Percentiles rank a stretch among this genome's conserved stretches.
These are phyloP conservation scores for Mucuna pruriens DNA, from an alignment of 306 rosid species.

Conservation along the genomic window DNA sequence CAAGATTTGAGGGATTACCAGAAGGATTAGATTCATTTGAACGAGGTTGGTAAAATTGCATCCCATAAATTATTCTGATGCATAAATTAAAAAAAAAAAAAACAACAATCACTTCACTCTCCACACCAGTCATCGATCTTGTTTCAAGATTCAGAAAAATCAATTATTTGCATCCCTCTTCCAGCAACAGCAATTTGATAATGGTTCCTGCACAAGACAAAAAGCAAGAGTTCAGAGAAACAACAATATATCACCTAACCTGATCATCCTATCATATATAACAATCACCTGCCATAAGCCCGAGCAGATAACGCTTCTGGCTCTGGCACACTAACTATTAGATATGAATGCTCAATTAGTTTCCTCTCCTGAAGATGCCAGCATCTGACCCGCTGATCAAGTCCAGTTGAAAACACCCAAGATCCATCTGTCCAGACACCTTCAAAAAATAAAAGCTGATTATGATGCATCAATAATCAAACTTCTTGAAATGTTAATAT, in stretches of 20 bases:
- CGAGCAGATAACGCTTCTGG: conserved; percentile 90
- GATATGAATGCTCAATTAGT: conserved; percentile 63
- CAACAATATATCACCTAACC: conserved; percentile 25
- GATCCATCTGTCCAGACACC: conserved; percentile 98
- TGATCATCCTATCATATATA: neutral
- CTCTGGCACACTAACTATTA: conserved; percentile 88
- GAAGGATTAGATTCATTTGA: neutral
- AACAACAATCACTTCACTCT: conserved; percentile 29
- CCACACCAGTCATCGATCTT: conserved; percentile 28
- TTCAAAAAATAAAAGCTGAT: conserved; percentile 47
- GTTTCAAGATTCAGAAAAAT: conserved; percentile 54
- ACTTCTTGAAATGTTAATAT: neutral
- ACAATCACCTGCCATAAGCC: conserved; percentile 71
- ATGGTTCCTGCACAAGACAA: conserved; percentile 56
- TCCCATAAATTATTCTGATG: conserved; percentile 20
- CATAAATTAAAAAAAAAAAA: neutral
- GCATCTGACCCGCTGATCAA: conserved; percentile 96
- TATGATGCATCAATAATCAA: conserved; percentile 12
- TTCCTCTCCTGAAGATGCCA: conserved; percentile 65
- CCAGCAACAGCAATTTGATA: conserved; percentile 96
- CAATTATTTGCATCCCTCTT: conserved; percentile 94
- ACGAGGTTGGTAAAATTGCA: conserved; percentile 7
- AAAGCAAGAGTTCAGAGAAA: conserved; percentile 10
- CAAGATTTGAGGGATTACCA: neutral
- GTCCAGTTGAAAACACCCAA: conserved; percentile 97